These are phyloP conservation scores for Simplicillium sp. DNA, from an alignment of 2,329 filamentous ascomycete species.

Conservation along the genomic window DNA sequence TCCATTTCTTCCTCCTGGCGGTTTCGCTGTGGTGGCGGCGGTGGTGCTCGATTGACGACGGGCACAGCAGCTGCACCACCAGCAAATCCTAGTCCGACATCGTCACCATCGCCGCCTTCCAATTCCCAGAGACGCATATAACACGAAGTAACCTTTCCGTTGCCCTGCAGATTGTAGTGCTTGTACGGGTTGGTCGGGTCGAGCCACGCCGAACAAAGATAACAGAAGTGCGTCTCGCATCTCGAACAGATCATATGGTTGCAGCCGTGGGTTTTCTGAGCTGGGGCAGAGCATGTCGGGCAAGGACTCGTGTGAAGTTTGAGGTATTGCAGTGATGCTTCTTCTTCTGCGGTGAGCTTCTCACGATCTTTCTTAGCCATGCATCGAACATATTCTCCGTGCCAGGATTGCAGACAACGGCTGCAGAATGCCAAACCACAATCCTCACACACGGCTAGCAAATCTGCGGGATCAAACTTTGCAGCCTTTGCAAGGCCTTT, in stretches of 20 bases:
- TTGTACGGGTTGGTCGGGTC: slow-evolving; percentile 71
- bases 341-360: slow-evolving; percentile 75
- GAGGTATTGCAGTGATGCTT: slow-evolving; percentile 79
- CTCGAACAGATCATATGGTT: slow-evolving; percentile 95
- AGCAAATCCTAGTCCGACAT: slow-evolving; percentile 34
- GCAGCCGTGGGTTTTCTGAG: slow-evolving; percentile 87
- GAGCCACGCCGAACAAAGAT: slow-evolving; percentile 84
- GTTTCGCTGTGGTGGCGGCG: not conserved
- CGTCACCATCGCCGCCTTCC: slow-evolving; percentile 64
- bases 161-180: slow-evolving; percentile 68
- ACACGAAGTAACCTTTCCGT: slow-evolving; percentile 50
- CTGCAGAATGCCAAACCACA: slow-evolving; percentile 84
- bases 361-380: slow-evolving; percentile 54
- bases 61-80: slow-evolving; percentile 20
- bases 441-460: slow-evolving; percentile 78
- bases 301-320: slow-evolving; percentile 74
- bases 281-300: slow-evolving; percentile 75
- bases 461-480: slow-evolving; percentile 43
- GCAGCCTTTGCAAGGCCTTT: slow-evolving; percentile 12
- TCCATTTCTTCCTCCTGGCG: no score
- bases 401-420: slow-evolving; percentile 69
- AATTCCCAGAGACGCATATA: slow-evolving; percentile 86
- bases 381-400: slow-evolving; percentile 72
- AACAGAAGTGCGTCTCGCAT: slow-evolving; percentile 90
- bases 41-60: slow-evolving; percentile 7